A percentile compares a stretch with the other conserved stretches of the same genome.
phyloP scores from a whole-genome alignment of 345 rosid species.

The Aegle marmelos region DNA sequence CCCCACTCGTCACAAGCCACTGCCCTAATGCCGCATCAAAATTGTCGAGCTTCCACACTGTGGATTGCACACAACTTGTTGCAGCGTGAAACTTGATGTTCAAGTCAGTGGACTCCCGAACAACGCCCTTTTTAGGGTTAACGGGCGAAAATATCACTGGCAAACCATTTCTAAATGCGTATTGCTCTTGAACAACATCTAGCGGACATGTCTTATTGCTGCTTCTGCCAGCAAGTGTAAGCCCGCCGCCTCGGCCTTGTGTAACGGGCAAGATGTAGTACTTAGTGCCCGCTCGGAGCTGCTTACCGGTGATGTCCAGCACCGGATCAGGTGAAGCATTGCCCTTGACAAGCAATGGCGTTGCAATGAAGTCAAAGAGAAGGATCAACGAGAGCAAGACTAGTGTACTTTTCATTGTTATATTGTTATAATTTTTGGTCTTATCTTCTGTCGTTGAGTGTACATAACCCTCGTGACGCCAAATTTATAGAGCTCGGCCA shows the following conservation, averaged over 20 bases:
- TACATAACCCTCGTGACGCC: not conserved
- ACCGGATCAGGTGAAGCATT: slow-evolving; percentile 16
- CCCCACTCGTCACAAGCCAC: too few relatives aligned
- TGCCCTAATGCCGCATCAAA: too few relatives aligned
- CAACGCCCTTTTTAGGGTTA: slow-evolving; percentile 12
- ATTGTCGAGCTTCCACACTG: too few relatives aligned
- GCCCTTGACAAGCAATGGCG: slow-evolving; percentile 11
- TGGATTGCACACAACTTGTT: too few relatives aligned
- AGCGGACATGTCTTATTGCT: slow-evolving; percentile 26
- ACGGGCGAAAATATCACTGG: slow-evolving; percentile 28
- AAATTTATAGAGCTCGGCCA: not conserved
- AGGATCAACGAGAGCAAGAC: slow-evolving; percentile 10
- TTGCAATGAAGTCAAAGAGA: slow-evolving; percentile 14
- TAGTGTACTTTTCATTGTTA: slow-evolving; percentile 1
- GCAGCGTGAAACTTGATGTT: too few relatives aligned
- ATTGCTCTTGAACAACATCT: slow-evolving; percentile 28
- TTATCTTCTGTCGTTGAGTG: not conserved
- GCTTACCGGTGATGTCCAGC: slow-evolving; percentile 22
- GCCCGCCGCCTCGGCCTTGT: slow-evolving; percentile 37
- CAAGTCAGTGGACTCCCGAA: not conserved
- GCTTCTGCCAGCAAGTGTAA: slow-evolving; percentile 23
- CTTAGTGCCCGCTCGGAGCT: slow-evolving; percentile 14
- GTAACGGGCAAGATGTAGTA: slow-evolving; percentile 20
- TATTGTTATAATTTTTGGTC: not conserved
- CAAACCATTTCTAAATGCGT: slow-evolving; percentile 23